Base-by-base conservation (phyloP, 805 yeast genomes). In the Kluyveromyces dobzhanskii region DNA sequence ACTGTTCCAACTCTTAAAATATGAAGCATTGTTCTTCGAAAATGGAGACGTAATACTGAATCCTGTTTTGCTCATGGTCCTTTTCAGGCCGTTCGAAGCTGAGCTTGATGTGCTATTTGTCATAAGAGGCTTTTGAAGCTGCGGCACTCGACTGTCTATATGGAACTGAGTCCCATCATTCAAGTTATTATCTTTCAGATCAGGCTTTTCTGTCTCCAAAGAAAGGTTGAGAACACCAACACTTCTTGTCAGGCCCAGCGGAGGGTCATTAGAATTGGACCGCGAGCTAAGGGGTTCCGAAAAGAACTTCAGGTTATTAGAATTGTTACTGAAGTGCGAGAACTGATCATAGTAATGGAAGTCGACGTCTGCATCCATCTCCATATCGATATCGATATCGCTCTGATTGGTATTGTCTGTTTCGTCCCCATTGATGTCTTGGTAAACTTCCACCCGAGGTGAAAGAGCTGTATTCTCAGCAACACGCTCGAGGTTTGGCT, bases 171-270 rank as follows among this genome's bases (percentile, higher is more conserved):
- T 40, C 27, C 17, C 39, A 30, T 44, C 44, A 44, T 44, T n/a
- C 35, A 39, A 13, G 42, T 41, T 29, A 42, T 32, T 7, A 31
- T 39, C 14, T 19, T 27, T 17, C 32, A 13, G 13, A 34, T 41
- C 32, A 37, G 38, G 6, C 57, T 54, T 32, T 58, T 62, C 2
- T 68, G 54, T 35, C 57, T 63, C 73, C 17, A 72, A 51, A 10
- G 76, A 70, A 36, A 75, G 47, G 40, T 75, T 74, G 44, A 75
- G 50, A 8, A 73, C 56, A 2, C 77, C 78, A 2, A 67, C 71
- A 61, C 78, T 71, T 57, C 80, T 64, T 44, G 76, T 67, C 27
- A 74, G 43, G 13, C 64, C 63, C 29, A 51, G 36, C 27, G 57
- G 51, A 3, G 56, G 53, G 16, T 35, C 36, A 38, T 28, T 34